Conservation (phyloP, 352 stramenopile species). For the Phytophthora pseudosyringae region DNA sequence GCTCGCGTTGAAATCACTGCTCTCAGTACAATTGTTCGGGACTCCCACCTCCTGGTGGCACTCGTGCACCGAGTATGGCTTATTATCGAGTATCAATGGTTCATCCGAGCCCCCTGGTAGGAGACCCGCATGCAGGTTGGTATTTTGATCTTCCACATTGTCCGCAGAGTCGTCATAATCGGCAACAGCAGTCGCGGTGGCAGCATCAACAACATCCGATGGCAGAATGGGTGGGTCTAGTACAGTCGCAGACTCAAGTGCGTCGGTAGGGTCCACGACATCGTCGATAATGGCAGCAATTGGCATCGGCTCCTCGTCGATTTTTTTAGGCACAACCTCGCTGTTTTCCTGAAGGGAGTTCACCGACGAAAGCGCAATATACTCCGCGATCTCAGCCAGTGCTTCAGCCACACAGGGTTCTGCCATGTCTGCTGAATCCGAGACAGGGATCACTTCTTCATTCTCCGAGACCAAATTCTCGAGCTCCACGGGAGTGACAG, state of each 20-base stretch:
- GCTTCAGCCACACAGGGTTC: not conserved
- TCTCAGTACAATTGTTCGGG: no score
- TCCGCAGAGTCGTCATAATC: no score
- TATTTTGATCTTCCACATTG: no score
- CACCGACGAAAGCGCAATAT: not conserved
- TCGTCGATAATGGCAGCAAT: not conserved
- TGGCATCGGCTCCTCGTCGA: not conserved
- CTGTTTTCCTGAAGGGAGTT: not conserved
- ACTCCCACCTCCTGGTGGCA: no score
- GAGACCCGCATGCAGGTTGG: no score
- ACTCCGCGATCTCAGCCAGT: not conserved
- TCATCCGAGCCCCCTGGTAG: no score
- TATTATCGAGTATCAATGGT: no score
- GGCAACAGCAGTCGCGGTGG: no score
- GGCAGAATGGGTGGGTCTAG: not conserved
- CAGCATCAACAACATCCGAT: no score
- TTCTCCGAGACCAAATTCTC: not conserved
- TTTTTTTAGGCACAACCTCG: not conserved
- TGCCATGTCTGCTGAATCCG: not conserved
- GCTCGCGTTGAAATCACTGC: no score
- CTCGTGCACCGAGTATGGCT: no score
- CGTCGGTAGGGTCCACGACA: not conserved
- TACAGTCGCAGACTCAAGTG: not conserved
- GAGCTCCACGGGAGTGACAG: no score
- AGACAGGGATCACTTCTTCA: not conserved